A percentile compares a stretch with the other conserved stretches of the same genome.
Conservation (phyloP, 1,284 basidiomycete genomes). For the Tilletia caries region DNA sequence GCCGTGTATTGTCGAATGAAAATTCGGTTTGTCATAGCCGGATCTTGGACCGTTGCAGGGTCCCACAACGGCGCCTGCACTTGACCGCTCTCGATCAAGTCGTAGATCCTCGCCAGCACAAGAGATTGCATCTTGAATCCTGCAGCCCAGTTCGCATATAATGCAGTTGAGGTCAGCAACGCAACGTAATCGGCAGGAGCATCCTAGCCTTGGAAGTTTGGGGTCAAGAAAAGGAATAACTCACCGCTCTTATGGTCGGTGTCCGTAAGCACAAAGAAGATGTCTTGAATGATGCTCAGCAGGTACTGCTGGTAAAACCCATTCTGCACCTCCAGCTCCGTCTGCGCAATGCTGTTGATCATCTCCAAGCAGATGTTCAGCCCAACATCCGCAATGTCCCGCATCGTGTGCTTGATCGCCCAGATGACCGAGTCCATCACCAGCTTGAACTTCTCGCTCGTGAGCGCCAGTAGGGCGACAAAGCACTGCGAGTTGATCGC, state of each 20-base stretch:
- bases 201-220: neutral
- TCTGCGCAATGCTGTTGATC: slow-evolving; percentile 87
- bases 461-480: slow-evolving; percentile 84
- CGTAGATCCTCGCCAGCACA: slow-evolving; percentile 80
- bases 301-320: slow-evolving; percentile 89
- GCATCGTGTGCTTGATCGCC: slow-evolving; percentile 99
- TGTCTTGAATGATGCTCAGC: slow-evolving; percentile 88
- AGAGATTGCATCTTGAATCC: slow-evolving; percentile 53
- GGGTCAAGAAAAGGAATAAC: slow-evolving; percentile 15
- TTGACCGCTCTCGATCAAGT: slow-evolving; percentile 78
- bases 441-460: slow-evolving; percentile 90
- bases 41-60: slow-evolving; percentile 66
- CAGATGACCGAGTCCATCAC: slow-evolving; percentile 98
- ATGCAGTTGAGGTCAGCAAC: neutral
- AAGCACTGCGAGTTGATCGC: slow-evolving; percentile 94
- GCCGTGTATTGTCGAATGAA: slow-evolving; percentile 86
- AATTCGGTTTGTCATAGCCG: slow-evolving; percentile 72
- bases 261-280: slow-evolving; percentile 95
- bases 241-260: slow-evolving; percentile 91
- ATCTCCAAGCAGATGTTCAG: slow-evolving; percentile 79
- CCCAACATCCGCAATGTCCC: slow-evolving; percentile 95
- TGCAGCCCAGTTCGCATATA: neutral
- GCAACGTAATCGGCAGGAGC: neutral
- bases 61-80: slow-evolving; percentile 85
- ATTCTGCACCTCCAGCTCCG: slow-evolving; percentile 73